Evolutionary conservation across 2,329 filamentous ascomycete species (phyloP).

Genomic region (Septoria linicola): DNA sequence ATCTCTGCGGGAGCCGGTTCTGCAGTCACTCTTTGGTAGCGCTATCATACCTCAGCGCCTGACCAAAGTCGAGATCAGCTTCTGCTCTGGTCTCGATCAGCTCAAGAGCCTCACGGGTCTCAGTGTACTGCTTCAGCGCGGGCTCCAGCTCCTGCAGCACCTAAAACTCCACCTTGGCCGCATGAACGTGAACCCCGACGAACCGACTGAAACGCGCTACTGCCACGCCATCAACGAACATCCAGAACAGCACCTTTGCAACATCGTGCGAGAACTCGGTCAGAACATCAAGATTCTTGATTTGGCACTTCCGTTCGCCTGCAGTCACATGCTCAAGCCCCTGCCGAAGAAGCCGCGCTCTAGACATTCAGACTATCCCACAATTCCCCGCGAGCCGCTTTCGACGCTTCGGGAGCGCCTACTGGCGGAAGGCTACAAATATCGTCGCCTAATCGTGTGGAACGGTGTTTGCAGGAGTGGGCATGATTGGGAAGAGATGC

Average conservation of each 20-base stretch:
- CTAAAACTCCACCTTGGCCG: slow-evolving; percentile 25
- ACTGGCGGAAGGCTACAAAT: slow-evolving; percentile 21
- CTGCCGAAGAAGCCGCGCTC: slow-evolving; percentile 1
- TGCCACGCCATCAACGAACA: slow-evolving; percentile 16
- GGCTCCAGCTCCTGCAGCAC: slow-evolving; percentile 20
- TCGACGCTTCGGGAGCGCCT: slow-evolving; percentile 20
- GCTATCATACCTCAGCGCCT: slow-evolving; percentile 22
- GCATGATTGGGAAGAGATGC: slow-evolving; percentile 24
- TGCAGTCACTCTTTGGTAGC: slow-evolving; percentile 22
- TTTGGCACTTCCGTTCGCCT: slow-evolving; percentile 28
- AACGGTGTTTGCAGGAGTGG: slow-evolving; percentile 15
- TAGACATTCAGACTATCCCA: slow-evolving; percentile 10
- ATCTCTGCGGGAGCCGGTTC: slow-evolving; percentile 2
- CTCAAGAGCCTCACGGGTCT: slow-evolving; percentile 12
- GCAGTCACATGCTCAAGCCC: slow-evolving; percentile 21
- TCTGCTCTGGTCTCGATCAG: slow-evolving; percentile 20
- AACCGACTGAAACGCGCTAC: slow-evolving; percentile 2
- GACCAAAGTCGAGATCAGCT: slow-evolving; percentile 26
- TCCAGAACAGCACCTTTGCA: slow-evolving; percentile 27
- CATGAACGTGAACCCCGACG: background rate
- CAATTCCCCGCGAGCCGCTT: slow-evolving; percentile 17
- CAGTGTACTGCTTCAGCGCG: slow-evolving; percentile 21
- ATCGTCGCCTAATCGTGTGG: slow-evolving; percentile 26
- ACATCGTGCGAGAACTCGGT: slow-evolving; percentile 24
- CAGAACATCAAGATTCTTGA: slow-evolving; percentile 25